phyloP scores from a whole-genome alignment of 1,284 basidiomycete genomes.

The Ganoderma multipileum region DNA sequence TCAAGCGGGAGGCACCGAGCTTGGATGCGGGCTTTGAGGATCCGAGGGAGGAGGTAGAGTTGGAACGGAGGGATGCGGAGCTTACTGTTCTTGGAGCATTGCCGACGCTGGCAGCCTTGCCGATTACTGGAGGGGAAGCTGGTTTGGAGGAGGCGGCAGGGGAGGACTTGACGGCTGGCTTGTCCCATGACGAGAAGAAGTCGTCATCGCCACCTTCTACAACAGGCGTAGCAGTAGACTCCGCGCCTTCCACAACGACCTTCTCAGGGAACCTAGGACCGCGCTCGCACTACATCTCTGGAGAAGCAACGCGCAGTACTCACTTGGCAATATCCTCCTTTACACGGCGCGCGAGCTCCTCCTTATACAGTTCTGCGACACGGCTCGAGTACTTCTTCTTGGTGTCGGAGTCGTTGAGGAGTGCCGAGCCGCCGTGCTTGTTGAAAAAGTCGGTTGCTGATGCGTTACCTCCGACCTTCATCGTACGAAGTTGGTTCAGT shows the following conservation, averaged over 20 bases:
- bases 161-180: conserved; percentile 68
- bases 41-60: conserved; percentile 41
- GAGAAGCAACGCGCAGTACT: conserved; percentile 34
- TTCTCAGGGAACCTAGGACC: conserved; percentile 71
- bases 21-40: conserved; percentile 49
- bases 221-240: conserved; percentile 46
- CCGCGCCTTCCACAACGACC: conserved; percentile 81
- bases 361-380: conserved; percentile 89
- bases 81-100: conserved; percentile 67
- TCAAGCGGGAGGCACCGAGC: conserved; percentile 62
- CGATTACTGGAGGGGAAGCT: conserved; percentile 63
- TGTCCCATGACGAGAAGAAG: conserved; percentile 97
- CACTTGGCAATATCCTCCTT: conserved; percentile 80
- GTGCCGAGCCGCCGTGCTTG: conserved; percentile 79
- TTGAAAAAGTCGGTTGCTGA: conserved; percentile 92
- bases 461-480: conserved; percentile 97
- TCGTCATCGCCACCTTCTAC: conserved; percentile 72
- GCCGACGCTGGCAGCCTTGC: conserved; percentile 50
- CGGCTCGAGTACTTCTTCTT: conserved; percentile 92
- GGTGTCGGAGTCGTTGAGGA: conserved; percentile 79
- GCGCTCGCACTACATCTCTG: background rate
- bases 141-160: conserved; percentile 55
- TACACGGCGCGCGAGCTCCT: conserved; percentile 87
- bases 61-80: conserved; percentile 63
- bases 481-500: conserved; percentile 87